Percentiles rank a stretch among this genome's conserved stretches.
Evolutionary conservation across 331 rosid genomes (phyloP).

Genomic region (Malus hybrid): DNA sequence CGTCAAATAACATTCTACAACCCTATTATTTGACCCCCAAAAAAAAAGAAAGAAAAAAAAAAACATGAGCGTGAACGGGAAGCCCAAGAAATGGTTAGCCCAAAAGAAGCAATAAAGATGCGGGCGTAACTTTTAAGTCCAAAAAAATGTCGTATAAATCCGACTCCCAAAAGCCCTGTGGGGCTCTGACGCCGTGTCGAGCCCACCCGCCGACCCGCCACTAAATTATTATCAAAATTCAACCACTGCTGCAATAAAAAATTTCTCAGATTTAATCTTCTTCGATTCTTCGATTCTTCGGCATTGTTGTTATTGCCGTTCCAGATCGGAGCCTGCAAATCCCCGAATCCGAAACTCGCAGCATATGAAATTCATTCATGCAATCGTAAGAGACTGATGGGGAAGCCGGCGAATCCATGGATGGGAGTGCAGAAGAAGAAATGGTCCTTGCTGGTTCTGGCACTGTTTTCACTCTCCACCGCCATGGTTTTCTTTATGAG

Average conservation of each 20-base stretch:
- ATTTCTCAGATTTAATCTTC: constrained; percentile 12
- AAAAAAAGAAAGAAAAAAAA: no score
- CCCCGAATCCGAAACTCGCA: constrained; percentile 9
- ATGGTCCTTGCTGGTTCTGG: constrained; percentile 50
- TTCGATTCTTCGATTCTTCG: background rate
- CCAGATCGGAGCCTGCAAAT: constrained; percentile 12
- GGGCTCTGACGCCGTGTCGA: background rate
- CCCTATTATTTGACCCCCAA: no score
- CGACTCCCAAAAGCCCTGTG: background rate
- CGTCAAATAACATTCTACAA: no score
- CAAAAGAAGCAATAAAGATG: background rate
- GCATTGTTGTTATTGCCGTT: background rate
- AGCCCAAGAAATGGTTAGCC: constrained; percentile 1
- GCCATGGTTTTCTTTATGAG: constrained; percentile 55
- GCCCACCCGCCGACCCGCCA: background rate
- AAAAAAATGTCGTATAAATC: background rate
- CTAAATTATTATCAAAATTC: background rate
- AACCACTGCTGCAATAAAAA: background rate
- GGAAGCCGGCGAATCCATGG: constrained; percentile 40
- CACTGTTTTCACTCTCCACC: constrained; percentile 58
- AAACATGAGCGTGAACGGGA: background rate
- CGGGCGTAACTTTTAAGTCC: background rate
- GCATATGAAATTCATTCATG: background rate
- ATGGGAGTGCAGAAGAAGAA: constrained; percentile 55
- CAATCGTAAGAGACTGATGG: constrained; percentile 29